Base-by-base conservation (phyloP, 2,329 filamentous ascomycete genomes). In the Xylaria hypoxylon region DNA sequence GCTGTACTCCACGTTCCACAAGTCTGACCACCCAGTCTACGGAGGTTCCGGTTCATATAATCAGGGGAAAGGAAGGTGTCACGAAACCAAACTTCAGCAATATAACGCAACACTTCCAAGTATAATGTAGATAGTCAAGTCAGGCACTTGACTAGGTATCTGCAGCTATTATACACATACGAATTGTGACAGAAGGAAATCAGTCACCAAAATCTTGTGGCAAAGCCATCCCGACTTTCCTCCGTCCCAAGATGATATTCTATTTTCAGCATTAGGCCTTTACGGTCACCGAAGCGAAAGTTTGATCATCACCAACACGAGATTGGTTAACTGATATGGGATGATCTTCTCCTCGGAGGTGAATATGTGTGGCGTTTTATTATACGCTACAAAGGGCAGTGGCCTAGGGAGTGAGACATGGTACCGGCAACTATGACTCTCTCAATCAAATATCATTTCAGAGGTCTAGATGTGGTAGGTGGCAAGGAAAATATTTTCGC, bases 21-120 rank as follows among this genome's bases (percentile, higher is more conserved):
- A 57, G 38, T 66, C 64, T 66, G 64, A 62, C 59, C 62, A 60
- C 40, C 62, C 53, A 53, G 22, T 11, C 6, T 42, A 44, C 59
- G 59, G 64, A 15, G 28, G 40, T 67, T 67, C 60, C 60, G 64
- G 19, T 52, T 26, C 45, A 44, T 31, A 44, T 31, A 51, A 47
- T 50, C 17, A 44, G 2, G 19, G 24, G 24, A 50, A 33, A 48
- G 15, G 44, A 47, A 24, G n/a, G 10, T n/a, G n/a, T n/a, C n/a
- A n/a, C n/a, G n/a, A 24, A 26, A 17, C 26, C 22, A 26, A 17
- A n/a, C 24, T 38, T 8, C 31, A 38, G 31, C n/a, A n/a, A n/a
- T n/a, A n/a, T n/a, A n/a, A n/a, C n/a, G n/a, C n/a, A n/a, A n/a
- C n/a, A n/a, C n/a, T n/a, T n/a, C n/a, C n/a, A n/a, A n/a, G n/a